phyloP scores from a whole-genome alignment of 1,284 basidiomycete species.

The Ganoderma sp. region DNA sequence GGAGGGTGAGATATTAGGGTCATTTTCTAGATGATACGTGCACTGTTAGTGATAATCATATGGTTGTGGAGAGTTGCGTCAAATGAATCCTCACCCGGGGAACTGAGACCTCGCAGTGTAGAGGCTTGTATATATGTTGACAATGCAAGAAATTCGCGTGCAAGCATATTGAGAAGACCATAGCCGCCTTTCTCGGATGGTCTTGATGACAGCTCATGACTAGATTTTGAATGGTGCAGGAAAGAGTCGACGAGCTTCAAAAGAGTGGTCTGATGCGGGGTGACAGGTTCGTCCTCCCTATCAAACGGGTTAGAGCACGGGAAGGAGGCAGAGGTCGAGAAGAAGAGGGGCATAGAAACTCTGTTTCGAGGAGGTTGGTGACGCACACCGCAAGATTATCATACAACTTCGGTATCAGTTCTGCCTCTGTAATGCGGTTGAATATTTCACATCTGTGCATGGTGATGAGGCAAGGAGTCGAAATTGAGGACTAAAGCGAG shows the following conservation, averaged over 20 bases:
- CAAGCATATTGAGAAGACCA: constrained; percentile 57
- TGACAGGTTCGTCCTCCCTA: constrained; percentile 75
- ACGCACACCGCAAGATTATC: constrained; percentile 45
- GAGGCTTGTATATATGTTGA: constrained; percentile 58
- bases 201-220: constrained; percentile 23
- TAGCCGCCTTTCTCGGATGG: constrained; percentile 39
- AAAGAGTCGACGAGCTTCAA: constrained; percentile 87
- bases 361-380: not conserved
- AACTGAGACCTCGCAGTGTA: constrained; percentile 54
- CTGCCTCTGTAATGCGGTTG: constrained; percentile 44
- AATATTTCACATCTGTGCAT: constrained; percentile 48
- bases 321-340: not conserved
- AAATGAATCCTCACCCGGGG: constrained; percentile 12
- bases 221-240: constrained; percentile 53
- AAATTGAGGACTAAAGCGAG: not conserved
- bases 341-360: not conserved
- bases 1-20: constrained; percentile 11
- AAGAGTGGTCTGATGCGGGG: constrained; percentile 83
- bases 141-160: constrained; percentile 58
- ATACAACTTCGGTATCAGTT: constrained; percentile 45
- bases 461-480: not conserved
- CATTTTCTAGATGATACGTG: not conserved
- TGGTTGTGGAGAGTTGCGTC: not conserved
- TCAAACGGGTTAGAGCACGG: constrained; percentile 10
- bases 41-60: not conserved